These are phyloP conservation scores for Schizochytrium sp. DNA, from an alignment of 108 stramenopile genomes.

Conservation along the genomic window DNA sequence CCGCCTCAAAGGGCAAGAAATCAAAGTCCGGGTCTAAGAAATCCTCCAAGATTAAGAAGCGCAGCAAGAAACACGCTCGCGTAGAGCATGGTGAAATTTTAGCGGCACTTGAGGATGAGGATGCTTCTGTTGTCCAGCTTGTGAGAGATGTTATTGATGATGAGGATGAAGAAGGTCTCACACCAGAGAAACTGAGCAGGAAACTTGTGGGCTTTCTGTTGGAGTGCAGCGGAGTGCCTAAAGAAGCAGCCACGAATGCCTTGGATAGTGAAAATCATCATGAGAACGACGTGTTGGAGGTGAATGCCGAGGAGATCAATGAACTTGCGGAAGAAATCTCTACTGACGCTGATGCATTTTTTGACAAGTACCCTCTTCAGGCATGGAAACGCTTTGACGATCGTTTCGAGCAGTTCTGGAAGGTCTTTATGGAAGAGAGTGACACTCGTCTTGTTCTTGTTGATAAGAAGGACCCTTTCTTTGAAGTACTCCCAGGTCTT, in stretches of 20 bases:
- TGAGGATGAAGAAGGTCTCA: neutral
- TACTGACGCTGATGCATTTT: neutral
- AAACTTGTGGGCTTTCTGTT: conserved; percentile 1
- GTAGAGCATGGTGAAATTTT: neutral
- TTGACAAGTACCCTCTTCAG: conserved; percentile 34
- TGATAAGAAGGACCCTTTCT: neutral
- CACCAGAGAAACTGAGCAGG: neutral
- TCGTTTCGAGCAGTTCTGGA: conserved; percentile 1
- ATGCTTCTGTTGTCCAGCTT: neutral
- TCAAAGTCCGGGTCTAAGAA: neutral
- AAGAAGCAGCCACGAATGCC: neutral
- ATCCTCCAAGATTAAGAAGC: neutral
- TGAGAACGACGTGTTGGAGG: neutral
- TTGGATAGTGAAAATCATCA: neutral
- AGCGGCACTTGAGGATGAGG: neutral
- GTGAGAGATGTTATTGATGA: neutral
- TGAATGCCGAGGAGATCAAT: neutral
- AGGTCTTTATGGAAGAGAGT: neutral
- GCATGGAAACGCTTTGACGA: neutral
- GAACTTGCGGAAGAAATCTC: neutral
- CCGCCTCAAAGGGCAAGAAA: neutral
- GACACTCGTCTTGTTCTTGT: neutral
- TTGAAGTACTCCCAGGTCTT: neutral
- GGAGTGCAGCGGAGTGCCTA: neutral
- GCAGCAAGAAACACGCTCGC: neutral